These are phyloP conservation scores for Coniochaeta sp. DNA, from an alignment of 2,329 filamentous ascomycete species.

Conservation along the genomic window DNA sequence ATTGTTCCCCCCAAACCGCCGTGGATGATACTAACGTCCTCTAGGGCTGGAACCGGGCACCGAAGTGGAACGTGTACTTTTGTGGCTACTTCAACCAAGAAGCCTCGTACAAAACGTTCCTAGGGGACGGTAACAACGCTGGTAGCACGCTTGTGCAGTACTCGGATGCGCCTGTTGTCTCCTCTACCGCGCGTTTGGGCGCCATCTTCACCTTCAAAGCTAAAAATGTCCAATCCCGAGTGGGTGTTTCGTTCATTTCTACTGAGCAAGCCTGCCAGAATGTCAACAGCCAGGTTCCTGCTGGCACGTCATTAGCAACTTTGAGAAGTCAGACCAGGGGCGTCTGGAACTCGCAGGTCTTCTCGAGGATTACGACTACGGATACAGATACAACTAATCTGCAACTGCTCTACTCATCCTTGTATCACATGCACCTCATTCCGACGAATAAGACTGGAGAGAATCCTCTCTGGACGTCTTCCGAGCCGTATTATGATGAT, in stretches of 20 bases:
- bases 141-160: constrained; percentile 23
- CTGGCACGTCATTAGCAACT: constrained; percentile 29
- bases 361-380: constrained; percentile 56
- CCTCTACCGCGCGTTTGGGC: constrained; percentile 32
- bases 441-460: constrained; percentile 65
- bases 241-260: constrained; percentile 64
- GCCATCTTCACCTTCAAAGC: constrained; percentile 47
- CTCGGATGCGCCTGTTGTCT: constrained; percentile 20
- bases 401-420: constrained; percentile 55
- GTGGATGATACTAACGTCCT: constrained; percentile 2
- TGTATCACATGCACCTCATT: constrained; percentile 64
- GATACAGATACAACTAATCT: constrained; percentile 47
- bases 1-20: not conserved
- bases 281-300: constrained; percentile 48
- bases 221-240: constrained; percentile 42
- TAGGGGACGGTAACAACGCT: constrained; percentile 22
- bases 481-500: constrained; percentile 64
- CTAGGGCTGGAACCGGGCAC: constrained; percentile 55
- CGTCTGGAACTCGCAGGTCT: constrained; percentile 53
- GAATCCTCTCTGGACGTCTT: constrained; percentile 57
- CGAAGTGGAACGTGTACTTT: constrained; percentile 55
- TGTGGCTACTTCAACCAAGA: constrained; percentile 52
- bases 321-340: constrained; percentile 39
- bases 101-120: constrained; percentile 35
- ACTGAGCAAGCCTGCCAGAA: constrained; percentile 50